Base-by-base conservation (phyloP, 1,284 basidiomycete species). In the Cutaneotrichosporon sp. region DNA sequence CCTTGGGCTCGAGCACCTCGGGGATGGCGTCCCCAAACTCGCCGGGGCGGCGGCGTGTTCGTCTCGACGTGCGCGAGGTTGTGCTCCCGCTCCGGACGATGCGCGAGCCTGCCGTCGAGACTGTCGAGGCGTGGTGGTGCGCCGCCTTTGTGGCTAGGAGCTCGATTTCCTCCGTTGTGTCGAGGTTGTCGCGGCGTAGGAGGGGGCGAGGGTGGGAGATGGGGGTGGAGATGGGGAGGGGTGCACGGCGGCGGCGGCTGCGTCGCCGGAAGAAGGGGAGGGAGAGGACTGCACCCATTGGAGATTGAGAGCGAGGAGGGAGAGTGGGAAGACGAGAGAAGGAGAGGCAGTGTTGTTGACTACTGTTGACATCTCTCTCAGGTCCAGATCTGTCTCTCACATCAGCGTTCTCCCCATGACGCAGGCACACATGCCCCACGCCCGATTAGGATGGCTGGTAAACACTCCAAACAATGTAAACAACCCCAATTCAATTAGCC, bases 271-370 rank as follows among this genome's bases (percentile, higher is more conserved):
- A 34, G 22, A 22, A 56, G 9, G 54, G 54, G 45, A 56, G 54
- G 29, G 54, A 56, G 43, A 56, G 54, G 31, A 56, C 45, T 14
- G 29, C 54, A 31, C 54, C 54, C 54, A 56, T 56, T n/a, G n/a
- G n/a, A n/a, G n/a, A n/a, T n/a, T n/a, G n/a, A 27, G 7, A 20
- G 11, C 4, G 52, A 9, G 38, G 51, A 38, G 13, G 34, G 22
- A 14, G 33, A 45, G 33, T 52, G 31, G 29, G 29, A 33, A 34
- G 29, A 34, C 22, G 16, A 52, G 50, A n/a, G n/a, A 22, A 13
- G 18, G 50, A 22, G 29, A 34, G 8, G 42, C 42, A 45, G 22
- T n/a, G 42, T 45, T 45, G 42, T 45, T 31, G 27, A n/a, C 27
- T 14, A 13, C 13, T 14, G n/a, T 36, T 14, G n/a, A n/a, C n/a